Base-by-base conservation (phyloP, 2,329 filamentous ascomycete genomes). In the Colletotrichum tanaceti region DNA sequence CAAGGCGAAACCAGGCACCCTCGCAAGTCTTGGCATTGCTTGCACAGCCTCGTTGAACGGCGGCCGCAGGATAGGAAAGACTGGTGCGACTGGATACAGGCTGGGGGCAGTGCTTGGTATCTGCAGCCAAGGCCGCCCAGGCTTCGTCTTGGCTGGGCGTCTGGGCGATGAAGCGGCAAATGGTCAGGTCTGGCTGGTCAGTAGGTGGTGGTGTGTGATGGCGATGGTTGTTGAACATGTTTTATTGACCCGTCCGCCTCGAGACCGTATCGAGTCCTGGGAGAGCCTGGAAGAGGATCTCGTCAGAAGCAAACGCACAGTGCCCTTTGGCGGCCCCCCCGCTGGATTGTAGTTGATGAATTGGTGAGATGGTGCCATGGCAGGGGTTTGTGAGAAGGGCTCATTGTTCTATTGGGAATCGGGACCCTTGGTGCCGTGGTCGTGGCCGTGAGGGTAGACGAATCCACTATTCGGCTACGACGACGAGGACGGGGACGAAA, bases 101-200 rank as follows among this genome's bases (percentile, higher is more conserved):
- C 55, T 55, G 65, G 50, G 43, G 47, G 61, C 10, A 32, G 28
- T 65, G 65, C 54, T 65, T 65, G 50, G 65, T 68, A 57, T 65
- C 62, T 68, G 65, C 62, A 68, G 65, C 65, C 65, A 68, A 68
- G 65, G 60, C 44, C 55, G 65, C 62, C 65, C 43, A 68, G 62
- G 28, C 22, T 65, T 47, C 55, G 65, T 20, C 54, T 64, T 41
- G 58, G 62, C 65, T 61, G 62, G 62, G 65, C 62, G 55, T 60
- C 65, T 61, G 62, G 62, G 65, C 55, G 55, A 65, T 60, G 62
- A 58, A 60, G 65, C 65, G 62, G 65, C 50, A 65, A 65, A 57
- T 60, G 55, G 22, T 60, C 62, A 65, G 14, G 38, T 65, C 43
- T 52, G 38, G 62, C 41, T 65, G 49, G 50, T 20, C 38, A 13